These are phyloP conservation scores for Batkoa obscura DNA, from an alignment of 371 early-diverging fungal species.

Conservation along the genomic window DNA sequence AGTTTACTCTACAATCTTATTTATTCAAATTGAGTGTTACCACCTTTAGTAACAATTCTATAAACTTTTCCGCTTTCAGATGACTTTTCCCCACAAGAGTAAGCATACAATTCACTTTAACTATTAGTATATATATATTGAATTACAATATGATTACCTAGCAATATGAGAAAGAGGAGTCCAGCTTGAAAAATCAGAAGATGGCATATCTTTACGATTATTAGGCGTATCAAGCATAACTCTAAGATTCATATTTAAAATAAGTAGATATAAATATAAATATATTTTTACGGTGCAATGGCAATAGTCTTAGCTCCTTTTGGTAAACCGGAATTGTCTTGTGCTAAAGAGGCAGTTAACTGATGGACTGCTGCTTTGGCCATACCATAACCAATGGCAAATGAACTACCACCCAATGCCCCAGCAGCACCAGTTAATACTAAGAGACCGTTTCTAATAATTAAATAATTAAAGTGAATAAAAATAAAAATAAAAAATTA, in stretches of 20 bases:
- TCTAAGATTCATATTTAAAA: conserved; percentile 16
- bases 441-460: conserved; percentile 51
- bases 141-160: conserved; percentile 18
- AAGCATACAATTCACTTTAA: conserved; percentile 25
- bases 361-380: conserved; percentile 92
- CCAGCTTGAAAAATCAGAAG: conserved; percentile 73
- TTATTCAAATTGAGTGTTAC: conserved; percentile 25
- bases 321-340: conserved; percentile 56
- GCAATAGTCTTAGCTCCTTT: conserved; percentile 42
- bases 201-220: conserved; percentile 77
- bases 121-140: background rate
- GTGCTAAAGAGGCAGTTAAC: conserved; percentile 56
- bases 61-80: conserved; percentile 32
- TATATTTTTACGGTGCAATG: conserved; percentile 50
- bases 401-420: conserved; percentile 39
- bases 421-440: conserved; percentile 69
- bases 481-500: conserved; percentile 6
- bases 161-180: conserved; percentile 65
- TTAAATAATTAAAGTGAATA: background rate
- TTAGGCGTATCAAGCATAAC: conserved; percentile 82
- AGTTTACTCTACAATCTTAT: no score
- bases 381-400: conserved; percentile 87
- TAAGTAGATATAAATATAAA: background rate
- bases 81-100: conserved; percentile 19
- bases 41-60: conserved; percentile 24